Base-by-base conservation (phyloP, 768 basidiomycete species). In the Rhodotorula sphaerocarpa region DNA sequence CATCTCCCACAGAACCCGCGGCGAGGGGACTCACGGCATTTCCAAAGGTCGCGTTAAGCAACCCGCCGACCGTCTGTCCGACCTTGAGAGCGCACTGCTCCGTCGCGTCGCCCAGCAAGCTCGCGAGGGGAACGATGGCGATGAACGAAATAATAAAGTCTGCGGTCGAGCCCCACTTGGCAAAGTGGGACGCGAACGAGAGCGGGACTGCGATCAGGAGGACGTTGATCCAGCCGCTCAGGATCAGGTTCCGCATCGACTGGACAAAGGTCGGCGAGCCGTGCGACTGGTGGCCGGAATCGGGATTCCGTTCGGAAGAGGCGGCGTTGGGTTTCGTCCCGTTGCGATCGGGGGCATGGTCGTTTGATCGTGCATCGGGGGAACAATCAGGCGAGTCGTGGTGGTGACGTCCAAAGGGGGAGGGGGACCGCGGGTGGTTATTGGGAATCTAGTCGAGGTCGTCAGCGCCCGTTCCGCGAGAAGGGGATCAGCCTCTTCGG, bases 101-200 rank as follows among this genome's bases (percentile, higher is more conserved):
- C 1, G 88, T 90, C 0, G 87, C 83, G 57, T 86, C 84, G 18
- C 88, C 87, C 10, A 90, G 81, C 55, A 89, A 78, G 83, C 86
- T 86, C 31, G 90, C 91, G 33, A 95, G 80, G 31, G 91, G 91
- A 57, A 91, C 78, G 70, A 91, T 89, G 16, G 88, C 86, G 46
- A 88, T 69, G 73, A 90, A 90, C 66, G 66, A 65, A 44, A 71
- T 65, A 59, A 69, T 56, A 42, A 72, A 72, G 54, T 69, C 69
- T 36, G 69, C 65, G 23, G 70, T 70, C 30, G 67, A 57, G 41
- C 70, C 88, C 86, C 86, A 88, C 70, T 82, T 71, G 23, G 82
- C 73, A 69, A 82, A 78, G 75, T 88, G 82, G 28, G 87, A 79
- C 15, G 84, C 62, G 47, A 83, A 75, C 68, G 83, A 82, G 67